Percentiles rank a stretch among this genome's conserved stretches.
phyloP scores from a whole-genome alignment of 2,329 filamentous ascomycete genomes.

The Cercospora sp. region DNA sequence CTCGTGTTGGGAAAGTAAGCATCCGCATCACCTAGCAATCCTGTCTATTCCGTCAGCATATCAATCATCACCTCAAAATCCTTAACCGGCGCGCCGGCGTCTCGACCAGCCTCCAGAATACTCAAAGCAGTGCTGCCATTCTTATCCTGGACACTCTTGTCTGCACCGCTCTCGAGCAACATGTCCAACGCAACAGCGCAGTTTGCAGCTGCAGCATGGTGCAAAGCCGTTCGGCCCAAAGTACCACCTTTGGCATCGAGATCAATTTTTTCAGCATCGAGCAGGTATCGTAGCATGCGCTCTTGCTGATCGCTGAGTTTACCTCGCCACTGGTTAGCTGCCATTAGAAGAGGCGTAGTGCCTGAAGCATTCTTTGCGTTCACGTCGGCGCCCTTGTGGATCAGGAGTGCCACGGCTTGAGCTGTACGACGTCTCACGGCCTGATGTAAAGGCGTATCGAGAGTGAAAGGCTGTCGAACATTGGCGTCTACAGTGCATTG shows the following conservation, averaged over 20 bases:
- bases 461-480: background rate
- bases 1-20: background rate
- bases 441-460: background rate
- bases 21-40: background rate
- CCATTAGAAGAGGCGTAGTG: background rate
- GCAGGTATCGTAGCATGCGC: background rate
- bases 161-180: background rate
- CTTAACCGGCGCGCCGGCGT: background rate
- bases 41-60: background rate
- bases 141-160: background rate
- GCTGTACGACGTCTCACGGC: background rate
- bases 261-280: background rate
- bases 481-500: background rate
- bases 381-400: background rate
- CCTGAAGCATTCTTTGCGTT: slow-evolving; percentile 1
- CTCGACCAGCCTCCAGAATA: background rate
- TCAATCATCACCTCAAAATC: background rate
- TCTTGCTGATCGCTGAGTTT: background rate
- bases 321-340: slow-evolving; percentile 1
- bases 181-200: background rate
- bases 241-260: background rate
- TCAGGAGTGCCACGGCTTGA: slow-evolving; percentile 2
- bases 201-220: background rate
- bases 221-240: background rate
- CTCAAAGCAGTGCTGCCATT: background rate